Evolutionary conservation across 179 eudicot species (phyloP).

Genomic region (Gypsophila paniculata): DNA sequence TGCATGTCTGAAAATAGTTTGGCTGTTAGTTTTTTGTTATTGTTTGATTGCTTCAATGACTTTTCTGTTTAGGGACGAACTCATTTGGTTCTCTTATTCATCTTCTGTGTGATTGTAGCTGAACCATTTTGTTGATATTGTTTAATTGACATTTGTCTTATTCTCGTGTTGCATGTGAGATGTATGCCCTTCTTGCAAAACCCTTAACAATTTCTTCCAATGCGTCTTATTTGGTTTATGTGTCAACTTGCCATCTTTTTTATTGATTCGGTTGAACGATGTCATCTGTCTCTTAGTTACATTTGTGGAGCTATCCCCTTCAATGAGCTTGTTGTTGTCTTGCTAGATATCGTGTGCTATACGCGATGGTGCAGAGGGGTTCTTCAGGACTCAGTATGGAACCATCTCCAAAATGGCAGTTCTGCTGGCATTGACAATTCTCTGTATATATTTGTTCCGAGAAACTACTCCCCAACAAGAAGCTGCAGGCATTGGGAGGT

Average conservation of each 20-base stretch:
- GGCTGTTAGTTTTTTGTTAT: slow-evolving; percentile 2
- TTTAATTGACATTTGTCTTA: background rate
- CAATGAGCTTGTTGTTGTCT: slow-evolving; percentile 27
- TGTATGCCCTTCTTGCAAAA: background rate
- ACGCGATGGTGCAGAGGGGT: slow-evolving; percentile 99
- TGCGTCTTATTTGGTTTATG: background rate
- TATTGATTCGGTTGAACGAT: slow-evolving; percentile 3
- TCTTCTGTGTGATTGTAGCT: background rate
- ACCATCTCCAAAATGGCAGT: slow-evolving; percentile 95
- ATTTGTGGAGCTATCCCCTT: background rate
- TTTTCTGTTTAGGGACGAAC: background rate
- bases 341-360: slow-evolving; percentile 94
- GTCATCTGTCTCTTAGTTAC: slow-evolving; percentile 3
- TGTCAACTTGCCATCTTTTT: slow-evolving; percentile 4
- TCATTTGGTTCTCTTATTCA: background rate
- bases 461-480: slow-evolving; percentile 86
- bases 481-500: slow-evolving; percentile 91
- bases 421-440: slow-evolving; percentile 70
- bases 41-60: background rate
- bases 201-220: background rate
- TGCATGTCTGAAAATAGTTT: background rate
- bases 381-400: slow-evolving; percentile 92
- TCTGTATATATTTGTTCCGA: slow-evolving; percentile 77
- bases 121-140: background rate
- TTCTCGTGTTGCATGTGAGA: background rate